Percentiles rank a stretch among this genome's conserved stretches.
Conservation (phyloP, 164 flowering plant species). For the Berberis thunbergii region DNA sequence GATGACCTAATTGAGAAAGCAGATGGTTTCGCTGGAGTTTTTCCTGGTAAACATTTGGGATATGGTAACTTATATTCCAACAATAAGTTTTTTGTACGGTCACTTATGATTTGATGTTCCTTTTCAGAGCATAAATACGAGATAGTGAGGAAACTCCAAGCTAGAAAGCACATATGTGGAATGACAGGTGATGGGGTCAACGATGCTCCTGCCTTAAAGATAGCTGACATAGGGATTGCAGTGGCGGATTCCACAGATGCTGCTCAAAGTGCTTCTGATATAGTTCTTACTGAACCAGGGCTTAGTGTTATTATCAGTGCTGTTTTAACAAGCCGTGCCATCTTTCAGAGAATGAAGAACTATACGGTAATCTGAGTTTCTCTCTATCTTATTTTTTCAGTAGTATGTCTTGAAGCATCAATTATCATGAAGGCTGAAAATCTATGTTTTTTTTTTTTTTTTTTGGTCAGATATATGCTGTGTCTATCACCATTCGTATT, state of each 20-base stretch:
- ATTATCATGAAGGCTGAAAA: constrained; percentile 1
- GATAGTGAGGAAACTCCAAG: constrained; percentile 40
- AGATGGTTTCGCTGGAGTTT: too few relatives aligned
- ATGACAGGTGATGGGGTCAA: constrained; percentile 75
- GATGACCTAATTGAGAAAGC: too few relatives aligned
- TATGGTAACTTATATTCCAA: too few relatives aligned
- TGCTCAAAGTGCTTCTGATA: constrained; percentile 63
- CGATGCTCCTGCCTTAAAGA: constrained; percentile 64
- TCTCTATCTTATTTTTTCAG: neutral
- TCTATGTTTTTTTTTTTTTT: neutral
- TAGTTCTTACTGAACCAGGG: constrained; percentile 67
- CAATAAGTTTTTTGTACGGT: too few relatives aligned
- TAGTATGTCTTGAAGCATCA: neutral
- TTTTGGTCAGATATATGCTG: constrained; percentile 55
- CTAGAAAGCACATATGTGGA: constrained; percentile 56
- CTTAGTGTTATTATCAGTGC: constrained; percentile 66
- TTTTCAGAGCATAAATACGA: constrained; percentile 13
- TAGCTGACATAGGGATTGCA: constrained; percentile 62
- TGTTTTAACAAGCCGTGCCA: constrained; percentile 62
- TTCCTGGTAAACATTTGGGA: too few relatives aligned
- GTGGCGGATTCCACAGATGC: constrained; percentile 68
- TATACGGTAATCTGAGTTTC: constrained; percentile 32
- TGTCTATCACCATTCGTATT: constrained; percentile 67
- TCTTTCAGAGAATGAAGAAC: constrained; percentile 68
- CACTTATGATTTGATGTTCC: too few relatives aligned